phyloP scores from a whole-genome alignment of 495 filamentous ascomycete species.

The Aspergillus baeticus region DNA sequence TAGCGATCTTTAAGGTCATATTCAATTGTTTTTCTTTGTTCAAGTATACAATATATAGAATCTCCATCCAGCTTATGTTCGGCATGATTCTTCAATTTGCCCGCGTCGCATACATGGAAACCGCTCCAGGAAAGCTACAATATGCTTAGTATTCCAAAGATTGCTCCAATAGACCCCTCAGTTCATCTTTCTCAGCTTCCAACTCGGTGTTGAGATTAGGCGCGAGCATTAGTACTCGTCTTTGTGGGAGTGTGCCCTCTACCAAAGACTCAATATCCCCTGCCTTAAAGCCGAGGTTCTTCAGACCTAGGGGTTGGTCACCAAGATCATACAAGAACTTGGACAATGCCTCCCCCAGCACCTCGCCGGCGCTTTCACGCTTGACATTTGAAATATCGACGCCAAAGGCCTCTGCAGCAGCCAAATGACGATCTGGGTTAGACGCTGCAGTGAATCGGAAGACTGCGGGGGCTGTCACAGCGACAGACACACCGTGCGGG shows the following conservation, averaged over 20 bases:
- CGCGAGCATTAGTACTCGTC: slow-evolving; percentile 85
- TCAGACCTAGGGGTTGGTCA: slow-evolving; percentile 85
- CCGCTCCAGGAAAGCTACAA: no score
- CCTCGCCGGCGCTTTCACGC: slow-evolving; percentile 81
- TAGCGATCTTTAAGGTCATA: not conserved
- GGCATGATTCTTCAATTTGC: not conserved
- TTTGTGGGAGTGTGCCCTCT: slow-evolving; percentile 91
- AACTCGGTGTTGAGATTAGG: slow-evolving; percentile 70
- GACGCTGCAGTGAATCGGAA: slow-evolving; percentile 89
- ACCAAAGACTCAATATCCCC: slow-evolving; percentile 78
- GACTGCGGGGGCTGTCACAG: slow-evolving; percentile 90
- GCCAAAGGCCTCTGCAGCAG: slow-evolving; percentile 86
- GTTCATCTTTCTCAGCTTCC: slow-evolving; percentile 62
- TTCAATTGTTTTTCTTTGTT: not conserved
- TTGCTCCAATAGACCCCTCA: slow-evolving; percentile 62
- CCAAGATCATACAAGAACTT: slow-evolving; percentile 80
- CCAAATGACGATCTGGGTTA: slow-evolving; percentile 87
- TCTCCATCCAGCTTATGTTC: not conserved
- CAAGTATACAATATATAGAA: not conserved
- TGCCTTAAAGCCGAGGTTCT: slow-evolving; percentile 72
- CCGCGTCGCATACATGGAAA: no score
- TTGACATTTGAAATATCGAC: slow-evolving; percentile 85
- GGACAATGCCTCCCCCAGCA: slow-evolving; percentile 75
- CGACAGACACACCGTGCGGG: slow-evolving; percentile 92
- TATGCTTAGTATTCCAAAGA: slow-evolving; percentile 56